Base-by-base conservation (phyloP, 208 protist species). In the Leptomonas seymouri region DNA sequence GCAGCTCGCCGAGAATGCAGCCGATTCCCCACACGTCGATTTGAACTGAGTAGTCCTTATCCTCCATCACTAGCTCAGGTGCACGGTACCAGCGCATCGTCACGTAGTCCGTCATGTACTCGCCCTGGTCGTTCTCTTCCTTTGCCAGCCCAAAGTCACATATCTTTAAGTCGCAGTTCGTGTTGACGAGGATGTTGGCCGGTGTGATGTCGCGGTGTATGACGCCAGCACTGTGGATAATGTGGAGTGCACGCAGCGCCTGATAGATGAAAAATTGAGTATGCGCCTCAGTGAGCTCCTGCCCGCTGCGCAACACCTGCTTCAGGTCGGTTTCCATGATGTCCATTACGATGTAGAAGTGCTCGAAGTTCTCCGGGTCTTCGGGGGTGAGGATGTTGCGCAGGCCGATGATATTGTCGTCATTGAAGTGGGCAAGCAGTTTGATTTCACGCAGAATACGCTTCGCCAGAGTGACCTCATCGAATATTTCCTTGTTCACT, bases 121-220 rank as follows among this genome's bases (percentile, higher is more conserved):
- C 86, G 8, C 83, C 91, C 64, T 94, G 86, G 49, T 96, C 87
- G 48, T 78, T 87, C 69, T 93, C 89, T 63, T 95, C 90, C 77
- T 94, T 93, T 16, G 93, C 90, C 27, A 98, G 85, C 2, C 94
- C 96, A 77, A 98, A 98, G 85, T 99, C 97, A 65, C 93, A 97
- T 56, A 99, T 98, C 84, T 98, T 99, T 18, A 99, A 71, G 62
- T 98, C 97, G 80, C 97, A 99, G 79, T 98, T 98, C 31, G 86
- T 96, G 85, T 99, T 99, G 21, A 98, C 86, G 41, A 99, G 80
- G 54, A 99, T 95, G 84, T 99, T 99, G 34, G 90, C 90, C 4
- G 97, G 97, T 9, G 96, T 98, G 55, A 99, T 93, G 71, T 99
- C 97, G n/a, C 97, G 90, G 69, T 99, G 97, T n/a, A 98, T 90